phyloP scores from a whole-genome alignment of 345 rosid species.

The Citrus reticulata region DNA sequence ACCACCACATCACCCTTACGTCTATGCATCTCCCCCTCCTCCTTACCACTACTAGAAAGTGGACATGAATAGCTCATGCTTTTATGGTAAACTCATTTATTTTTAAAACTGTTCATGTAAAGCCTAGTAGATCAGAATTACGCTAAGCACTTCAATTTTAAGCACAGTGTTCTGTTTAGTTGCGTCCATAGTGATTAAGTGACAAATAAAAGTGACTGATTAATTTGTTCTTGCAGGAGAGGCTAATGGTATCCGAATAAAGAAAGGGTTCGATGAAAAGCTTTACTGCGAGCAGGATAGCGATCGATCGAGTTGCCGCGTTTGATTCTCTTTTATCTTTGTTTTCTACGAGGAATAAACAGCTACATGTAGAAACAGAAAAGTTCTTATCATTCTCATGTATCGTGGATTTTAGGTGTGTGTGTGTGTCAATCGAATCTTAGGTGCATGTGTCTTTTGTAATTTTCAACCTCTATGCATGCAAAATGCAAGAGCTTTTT shows the following conservation, averaged over 20 bases:
- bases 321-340: background rate
- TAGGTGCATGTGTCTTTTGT: background rate
- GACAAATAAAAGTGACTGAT: background rate
- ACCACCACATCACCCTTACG: slow-evolving; percentile 15
- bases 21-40: slow-evolving; percentile 46
- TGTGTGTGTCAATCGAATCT: background rate
- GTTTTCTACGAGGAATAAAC: background rate
- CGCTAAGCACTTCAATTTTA: background rate
- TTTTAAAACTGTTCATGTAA: background rate
- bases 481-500: background rate
- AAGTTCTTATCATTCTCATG: background rate
- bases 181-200: background rate
- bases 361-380: background rate
- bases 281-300: background rate
- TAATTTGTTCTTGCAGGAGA: slow-evolving; percentile 6
- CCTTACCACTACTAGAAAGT: too few relatives aligned
- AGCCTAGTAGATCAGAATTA: too few relatives aligned
- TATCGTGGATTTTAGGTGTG: background rate
- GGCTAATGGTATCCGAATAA: background rate
- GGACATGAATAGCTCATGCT: background rate
- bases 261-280: background rate
- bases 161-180: background rate
- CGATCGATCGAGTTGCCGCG: background rate
- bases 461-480: background rate
- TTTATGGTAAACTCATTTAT: slow-evolving; percentile 13